Base-by-base conservation (phyloP, 768 basidiomycete species). In the Tulasnella sp. region DNA sequence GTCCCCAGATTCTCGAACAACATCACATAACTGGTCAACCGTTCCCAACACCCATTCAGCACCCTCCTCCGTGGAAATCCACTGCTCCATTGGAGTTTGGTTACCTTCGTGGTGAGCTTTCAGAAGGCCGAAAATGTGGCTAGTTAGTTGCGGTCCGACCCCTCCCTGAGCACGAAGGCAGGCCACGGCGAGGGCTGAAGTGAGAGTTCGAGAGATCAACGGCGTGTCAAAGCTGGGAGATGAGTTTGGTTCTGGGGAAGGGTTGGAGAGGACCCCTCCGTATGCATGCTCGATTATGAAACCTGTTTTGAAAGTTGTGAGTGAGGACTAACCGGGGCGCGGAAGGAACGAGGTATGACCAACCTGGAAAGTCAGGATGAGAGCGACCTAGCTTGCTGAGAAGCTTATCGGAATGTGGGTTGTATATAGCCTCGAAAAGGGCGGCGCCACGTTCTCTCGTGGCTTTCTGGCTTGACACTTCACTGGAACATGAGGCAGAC, bases 291-390 rank as follows among this genome's bases (percentile, higher is more conserved):
- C 75, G 88, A 96, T 94, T 84, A 96, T 94, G 87, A 95, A 95
- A 81, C 91, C 95, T 96, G 20, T 22, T 31, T 34, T 31, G 37
- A 34, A 6, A 3, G 46, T 72, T 34, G 28, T 76, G 74, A 78
- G 58, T 60, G 73, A 54, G 79, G 34, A 16, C 34, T 37, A 78
- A 54, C 72, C 24, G 72, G 44, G 37, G 28, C 74, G 14, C 34
- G n/a, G 22, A 69, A 80, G 40, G 50, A 46, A 58, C 37, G 58
- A 8, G 31, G 60, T 60, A 58, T n/a, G 22, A 91, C 94, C 88
- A 86, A 96, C 94, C 89, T 86, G 96, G 95, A 88, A 97, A 94
- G 89, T 97, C 96, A 81, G 96, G 96, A 86, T 97, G 96, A 88
- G 95, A 94, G 79, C 90, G 89, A 85, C 89, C 92, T 82, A 97